Evolutionary conservation across 257 asterid species (phyloP).

Genomic region (Primulina huaijiensis): DNA sequence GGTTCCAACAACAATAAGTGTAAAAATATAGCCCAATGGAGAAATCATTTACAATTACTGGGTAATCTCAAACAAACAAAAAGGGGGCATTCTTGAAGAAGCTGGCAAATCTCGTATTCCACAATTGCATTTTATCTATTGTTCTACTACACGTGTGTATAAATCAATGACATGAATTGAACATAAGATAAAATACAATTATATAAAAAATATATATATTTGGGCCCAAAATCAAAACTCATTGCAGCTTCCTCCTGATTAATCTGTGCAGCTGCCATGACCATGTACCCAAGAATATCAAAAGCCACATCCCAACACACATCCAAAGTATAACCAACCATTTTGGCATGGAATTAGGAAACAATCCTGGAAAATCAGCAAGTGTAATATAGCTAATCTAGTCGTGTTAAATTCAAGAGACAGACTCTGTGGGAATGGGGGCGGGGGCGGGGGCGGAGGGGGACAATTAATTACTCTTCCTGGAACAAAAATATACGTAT

Average conservation of each 20-base stretch:
- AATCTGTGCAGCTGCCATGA: constrained; percentile 73
- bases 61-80: constrained; percentile 22
- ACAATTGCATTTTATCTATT: neutral
- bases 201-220: neutral
- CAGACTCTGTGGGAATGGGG: too few relatives aligned
- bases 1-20: constrained; percentile 31
- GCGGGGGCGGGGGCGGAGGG: too few relatives aligned
- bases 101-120: neutral
- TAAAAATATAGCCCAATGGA: constrained; percentile 38
- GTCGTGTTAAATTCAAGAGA: neutral
- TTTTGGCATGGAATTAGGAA: constrained; percentile 73
- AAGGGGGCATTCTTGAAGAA: neutral
- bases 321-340: constrained; percentile 87
- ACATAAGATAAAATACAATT: neutral
- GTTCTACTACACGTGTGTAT: neutral
- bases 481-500: neutral
- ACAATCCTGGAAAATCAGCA: constrained; percentile 45
- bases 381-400: neutral
- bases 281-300: constrained; percentile 61
- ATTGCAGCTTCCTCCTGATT: constrained; percentile 60
- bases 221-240: constrained; percentile 18
- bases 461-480: too few relatives aligned
- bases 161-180: neutral
- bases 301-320: constrained; percentile 49
- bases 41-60: constrained; percentile 50